Conservation (phyloP, 2,329 filamentous ascomycete genomes). For the Fusarium sp. region DNA sequence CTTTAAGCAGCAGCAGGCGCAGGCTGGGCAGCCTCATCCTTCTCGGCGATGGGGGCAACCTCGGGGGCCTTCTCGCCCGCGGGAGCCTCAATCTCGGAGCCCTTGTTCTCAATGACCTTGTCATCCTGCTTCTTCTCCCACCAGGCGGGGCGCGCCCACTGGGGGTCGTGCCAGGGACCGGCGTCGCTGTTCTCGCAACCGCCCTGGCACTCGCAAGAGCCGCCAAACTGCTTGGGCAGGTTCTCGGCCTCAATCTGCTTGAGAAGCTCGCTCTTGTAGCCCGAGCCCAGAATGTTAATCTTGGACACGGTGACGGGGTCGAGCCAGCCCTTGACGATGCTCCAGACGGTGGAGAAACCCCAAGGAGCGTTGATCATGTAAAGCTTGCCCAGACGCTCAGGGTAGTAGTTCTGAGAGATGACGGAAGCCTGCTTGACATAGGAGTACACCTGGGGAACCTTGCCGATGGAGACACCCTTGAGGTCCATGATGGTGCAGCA, state of each 20-base stretch:
- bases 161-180: constrained; percentile 85
- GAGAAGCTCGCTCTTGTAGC: constrained; percentile 87
- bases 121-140: constrained; percentile 65
- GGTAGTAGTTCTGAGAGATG: constrained; percentile 99
- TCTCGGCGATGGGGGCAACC: constrained; percentile 47
- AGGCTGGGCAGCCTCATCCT: constrained; percentile 51
- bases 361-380: constrained; percentile 99
- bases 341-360: constrained; percentile 91
- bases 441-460: constrained; percentile 84
- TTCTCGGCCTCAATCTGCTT: constrained; percentile 90
- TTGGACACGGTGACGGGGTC: constrained; percentile 97
- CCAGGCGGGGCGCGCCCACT: constrained; percentile 75
- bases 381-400: constrained; percentile 93
- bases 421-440: constrained; percentile 87
- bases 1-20: constrained; percentile 52
- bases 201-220: constrained; percentile 81
- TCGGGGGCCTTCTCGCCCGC: constrained; percentile 45
- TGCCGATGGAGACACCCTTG: constrained; percentile 89
- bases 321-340: constrained; percentile 90
- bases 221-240: constrained; percentile 87
- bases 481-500: constrained; percentile 99
- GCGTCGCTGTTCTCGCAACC: constrained; percentile 89
- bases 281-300: constrained; percentile 87
- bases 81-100: constrained; percentile 51
- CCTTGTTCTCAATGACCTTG: constrained; percentile 54